These are phyloP conservation scores for Xylaria sp. DNA, from an alignment of 2,329 filamentous ascomycete genomes.

Conservation along the genomic window DNA sequence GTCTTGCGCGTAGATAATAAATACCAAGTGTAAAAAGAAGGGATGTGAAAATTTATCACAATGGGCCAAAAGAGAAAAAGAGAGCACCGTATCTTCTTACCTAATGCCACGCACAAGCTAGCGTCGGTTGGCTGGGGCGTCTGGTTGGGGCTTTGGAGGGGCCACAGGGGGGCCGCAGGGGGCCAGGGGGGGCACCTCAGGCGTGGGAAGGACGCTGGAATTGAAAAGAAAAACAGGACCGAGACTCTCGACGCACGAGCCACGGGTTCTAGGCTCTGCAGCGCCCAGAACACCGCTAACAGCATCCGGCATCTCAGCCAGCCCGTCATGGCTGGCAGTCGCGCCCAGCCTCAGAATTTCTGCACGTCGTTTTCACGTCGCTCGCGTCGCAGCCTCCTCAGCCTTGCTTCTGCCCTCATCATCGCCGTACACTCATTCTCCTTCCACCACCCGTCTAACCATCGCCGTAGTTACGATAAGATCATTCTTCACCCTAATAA, in stretches of 20 bases:
- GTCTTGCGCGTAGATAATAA: no score
- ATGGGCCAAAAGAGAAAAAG: no score
- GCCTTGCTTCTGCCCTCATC: slow-evolving; percentile 7
- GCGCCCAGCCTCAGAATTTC: slow-evolving; percentile 26
- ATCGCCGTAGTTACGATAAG: neutral
- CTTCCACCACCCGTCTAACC: neutral
- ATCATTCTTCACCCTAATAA: neutral
- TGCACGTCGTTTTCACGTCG: slow-evolving; percentile 11
- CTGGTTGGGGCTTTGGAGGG: no score
- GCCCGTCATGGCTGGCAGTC: slow-evolving; percentile 3
- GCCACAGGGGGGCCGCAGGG: no score
- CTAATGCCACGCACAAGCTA: no score
- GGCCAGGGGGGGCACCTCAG: no score
- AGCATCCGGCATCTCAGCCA: neutral
- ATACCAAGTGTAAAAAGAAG: no score
- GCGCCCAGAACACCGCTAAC: slow-evolving; percentile 16
- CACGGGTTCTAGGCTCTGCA: slow-evolving; percentile 24
- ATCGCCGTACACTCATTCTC: no score
- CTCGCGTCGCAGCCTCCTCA: slow-evolving; percentile 17
- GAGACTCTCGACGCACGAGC: slow-evolving; percentile 15
- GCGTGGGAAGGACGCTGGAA: no score
- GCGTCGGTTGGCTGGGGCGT: no score
- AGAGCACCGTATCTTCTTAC: no score
- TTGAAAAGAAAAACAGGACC: neutral
- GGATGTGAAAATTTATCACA: no score